Base-by-base conservation (phyloP, 2,329 filamentous ascomycete genomes). In the Sporothrix pseudoabietina region DNA sequence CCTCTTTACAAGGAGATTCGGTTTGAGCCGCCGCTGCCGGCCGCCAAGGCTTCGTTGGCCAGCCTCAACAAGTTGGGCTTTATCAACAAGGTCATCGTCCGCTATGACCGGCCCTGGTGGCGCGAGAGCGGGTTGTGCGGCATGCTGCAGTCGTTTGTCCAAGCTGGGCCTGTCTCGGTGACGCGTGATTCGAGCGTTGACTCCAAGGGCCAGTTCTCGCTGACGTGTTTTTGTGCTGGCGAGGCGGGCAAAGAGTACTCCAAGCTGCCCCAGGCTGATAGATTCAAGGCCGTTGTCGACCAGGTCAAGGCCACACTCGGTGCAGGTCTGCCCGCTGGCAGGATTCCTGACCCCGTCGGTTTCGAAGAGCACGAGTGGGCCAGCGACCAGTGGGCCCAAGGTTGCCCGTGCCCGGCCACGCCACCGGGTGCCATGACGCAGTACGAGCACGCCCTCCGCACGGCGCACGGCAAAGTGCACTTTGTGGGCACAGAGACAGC, bases 401-500 rank as follows among this genome's bases (percentile, higher is more conserved):
- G 75, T 32, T 72, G 73, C 26, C 75, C 75, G 4, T 71, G 72
- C 41, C 69, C 75, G 14, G 72, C 69, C 30, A 35, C 71, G 41
- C 41, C 68, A 0, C 69, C 73, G 3, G 75, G 75, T 19, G 52
- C 55, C 22, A 70, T 75, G 71, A 63, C 75, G 2, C 54, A 75
- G 22, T 68, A 54, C 5, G 71, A 70, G 9, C 41, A 68, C 41
- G 74, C 75, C 78, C 74, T 85, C 10, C 77, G 82, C n/a, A 77
- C 81, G 41, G 76, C 79, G 0, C 78, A 79, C 66, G 80, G 82
- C 5, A 80, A 84, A 10, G 49, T 79, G 19, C 77, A 78, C 71
- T 89, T 88, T 75, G 85, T 83, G 2, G 87, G 87, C 0, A 88
- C 87, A 0, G 87, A 89, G 80, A 86, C 83, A 0, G 82, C 84